These are phyloP conservation scores for Microcos paniculata DNA, from an alignment of 345 rosid genomes.

Conservation along the genomic window DNA sequence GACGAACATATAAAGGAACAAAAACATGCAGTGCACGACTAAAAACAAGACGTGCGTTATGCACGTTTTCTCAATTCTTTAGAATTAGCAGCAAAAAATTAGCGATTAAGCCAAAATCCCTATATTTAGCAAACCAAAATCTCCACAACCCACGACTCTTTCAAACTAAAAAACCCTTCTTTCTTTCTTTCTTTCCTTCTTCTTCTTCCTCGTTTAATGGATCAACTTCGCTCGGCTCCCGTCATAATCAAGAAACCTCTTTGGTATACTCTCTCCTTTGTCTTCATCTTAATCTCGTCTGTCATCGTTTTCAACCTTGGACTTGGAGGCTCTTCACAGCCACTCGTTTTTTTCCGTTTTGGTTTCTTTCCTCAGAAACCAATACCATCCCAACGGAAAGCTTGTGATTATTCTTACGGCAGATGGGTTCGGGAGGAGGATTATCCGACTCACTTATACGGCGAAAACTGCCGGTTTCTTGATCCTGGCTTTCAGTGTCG, in stretches of 20 bases:
- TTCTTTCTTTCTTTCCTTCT: background rate
- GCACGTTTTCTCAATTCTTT: background rate
- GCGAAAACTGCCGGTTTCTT: constrained; percentile 73
- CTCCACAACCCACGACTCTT: constrained; percentile 1
- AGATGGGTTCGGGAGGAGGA: constrained; percentile 59
- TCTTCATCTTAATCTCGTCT: constrained; percentile 40
- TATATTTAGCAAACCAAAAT: too few species aligned
- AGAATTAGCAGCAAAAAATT: constrained; percentile 1
- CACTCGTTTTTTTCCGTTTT: constrained; percentile 21
- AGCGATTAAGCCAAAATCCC: too few species aligned
- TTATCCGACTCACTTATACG: constrained; percentile 29
- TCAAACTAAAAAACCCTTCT: constrained; percentile 1
- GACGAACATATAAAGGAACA: too few species aligned
- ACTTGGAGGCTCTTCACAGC: constrained; percentile 15
- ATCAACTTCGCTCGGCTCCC: constrained; percentile 24
- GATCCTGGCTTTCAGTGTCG: constrained; percentile 80
- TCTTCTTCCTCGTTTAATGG: constrained; percentile 33
- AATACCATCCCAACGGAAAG: background rate
- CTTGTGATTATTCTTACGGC: constrained; percentile 66
- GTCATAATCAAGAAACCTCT: constrained; percentile 38
- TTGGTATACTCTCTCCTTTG: constrained; percentile 21
- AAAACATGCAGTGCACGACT: too few species aligned
- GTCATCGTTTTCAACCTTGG: constrained; percentile 24
- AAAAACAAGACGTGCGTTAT: too few species aligned
- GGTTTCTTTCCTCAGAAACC: constrained; percentile 16